A percentile compares a stretch with the other conserved stretches of the same genome.
These are phyloP conservation scores for Thymus mandschuricus DNA, from an alignment of 257 asterid species.

Conservation along the genomic window DNA sequence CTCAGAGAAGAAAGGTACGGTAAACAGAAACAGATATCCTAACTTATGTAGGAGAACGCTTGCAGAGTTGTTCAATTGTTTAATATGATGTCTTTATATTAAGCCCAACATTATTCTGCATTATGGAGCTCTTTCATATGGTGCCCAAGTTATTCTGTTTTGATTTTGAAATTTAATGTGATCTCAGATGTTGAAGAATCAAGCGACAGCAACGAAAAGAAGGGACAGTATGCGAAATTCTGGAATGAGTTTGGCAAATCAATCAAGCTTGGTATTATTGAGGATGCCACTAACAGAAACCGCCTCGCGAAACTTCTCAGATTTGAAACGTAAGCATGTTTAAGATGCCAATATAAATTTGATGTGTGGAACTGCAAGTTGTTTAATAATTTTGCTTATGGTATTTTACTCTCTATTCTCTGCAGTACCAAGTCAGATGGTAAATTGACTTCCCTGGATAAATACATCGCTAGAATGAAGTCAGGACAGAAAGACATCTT, in stretches of 20 bases:
- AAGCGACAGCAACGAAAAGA: conserved; percentile 67
- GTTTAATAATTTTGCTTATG: neutral
- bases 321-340: conserved; percentile 67
- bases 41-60: neutral
- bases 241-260: conserved; percentile 98
- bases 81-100: neutral
- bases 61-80: neutral
- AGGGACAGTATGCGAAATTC: conserved; percentile 81
- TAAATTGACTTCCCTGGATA: conserved; percentile 84
- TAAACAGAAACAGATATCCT: neutral
- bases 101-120: neutral
- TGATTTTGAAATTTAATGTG: conserved; percentile 20
- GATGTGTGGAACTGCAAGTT: neutral
- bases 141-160: conserved; percentile 59
- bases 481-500: conserved; percentile 94
- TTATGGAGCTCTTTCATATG: conserved; percentile 31
- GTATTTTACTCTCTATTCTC: conserved; percentile 12
- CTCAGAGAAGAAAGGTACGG: conserved; percentile 67
- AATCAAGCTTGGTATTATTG: conserved; percentile 85
- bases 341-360: neutral
- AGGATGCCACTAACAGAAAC: conserved; percentile 90
- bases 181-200: conserved; percentile 78
- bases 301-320: conserved; percentile 90
- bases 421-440: conserved; percentile 92
- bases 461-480: conserved; percentile 94